phyloP scores from a whole-genome alignment of 164 flowering plant genomes.

The Liquidambar formosana region DNA sequence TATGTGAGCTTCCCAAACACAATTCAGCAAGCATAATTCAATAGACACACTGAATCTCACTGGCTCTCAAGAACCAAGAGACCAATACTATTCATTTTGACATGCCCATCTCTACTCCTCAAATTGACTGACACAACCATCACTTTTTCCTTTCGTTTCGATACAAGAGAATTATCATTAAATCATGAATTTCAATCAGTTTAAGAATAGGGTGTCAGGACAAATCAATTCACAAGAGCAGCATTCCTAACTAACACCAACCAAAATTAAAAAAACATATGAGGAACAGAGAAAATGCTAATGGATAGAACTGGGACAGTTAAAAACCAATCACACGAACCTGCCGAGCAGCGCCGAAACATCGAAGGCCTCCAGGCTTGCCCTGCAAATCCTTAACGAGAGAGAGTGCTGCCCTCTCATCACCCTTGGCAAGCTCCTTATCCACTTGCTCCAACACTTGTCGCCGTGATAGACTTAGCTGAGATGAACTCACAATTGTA shows the following conservation, averaged over 20 bases:
- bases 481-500: conserved; percentile 26
- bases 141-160: too few species aligned
- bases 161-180: too few species aligned
- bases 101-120: too few species aligned
- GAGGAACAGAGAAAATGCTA: not conserved
- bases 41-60: too few species aligned
- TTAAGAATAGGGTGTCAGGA: too few species aligned
- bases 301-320: not conserved
- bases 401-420: conserved; percentile 69
- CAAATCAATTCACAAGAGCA: too few species aligned
- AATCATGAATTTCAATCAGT: too few species aligned
- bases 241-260: not conserved
- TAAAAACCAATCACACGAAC: conserved; percentile 26
- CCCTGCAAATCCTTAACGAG: conserved; percentile 66
- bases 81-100: too few species aligned
- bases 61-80: too few species aligned
- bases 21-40: too few species aligned
- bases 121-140: too few species aligned
- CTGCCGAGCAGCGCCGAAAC: conserved; percentile 84
- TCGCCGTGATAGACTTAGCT: conserved; percentile 19
- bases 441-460: conserved; percentile 62
- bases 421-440: conserved; percentile 56
- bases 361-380: conserved; percentile 63
- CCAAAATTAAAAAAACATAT: not conserved
- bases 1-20: too few species aligned